These are phyloP conservation scores for Debaryomyces prosopidis DNA, from an alignment of 805 yeast genomes.

Conservation along the genomic window DNA sequence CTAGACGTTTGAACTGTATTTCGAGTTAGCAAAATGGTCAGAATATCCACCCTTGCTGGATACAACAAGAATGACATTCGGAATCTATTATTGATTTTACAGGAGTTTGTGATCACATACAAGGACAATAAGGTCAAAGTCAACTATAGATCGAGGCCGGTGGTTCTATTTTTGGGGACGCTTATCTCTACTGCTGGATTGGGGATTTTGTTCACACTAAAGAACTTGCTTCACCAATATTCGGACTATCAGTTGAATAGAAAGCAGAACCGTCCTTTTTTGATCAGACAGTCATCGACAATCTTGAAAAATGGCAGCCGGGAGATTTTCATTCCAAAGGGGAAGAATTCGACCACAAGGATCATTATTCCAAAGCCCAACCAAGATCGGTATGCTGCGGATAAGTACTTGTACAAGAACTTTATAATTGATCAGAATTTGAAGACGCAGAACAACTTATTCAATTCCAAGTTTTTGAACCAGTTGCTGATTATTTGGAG, in stretches of 20 bases:
- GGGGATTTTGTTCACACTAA: constrained; percentile 32
- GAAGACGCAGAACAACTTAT: constrained; percentile 28
- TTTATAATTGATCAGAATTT: constrained; percentile 36
- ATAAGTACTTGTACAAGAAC: constrained; percentile 52
- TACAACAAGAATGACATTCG: constrained; percentile 34
- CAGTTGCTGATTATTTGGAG: constrained; percentile 78
- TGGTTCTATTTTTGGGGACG: constrained; percentile 41
- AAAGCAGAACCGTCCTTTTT: constrained; percentile 30
- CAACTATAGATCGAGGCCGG: constrained; percentile 44
- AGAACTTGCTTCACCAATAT: constrained; percentile 29
- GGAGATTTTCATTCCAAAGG: constrained; percentile 49
- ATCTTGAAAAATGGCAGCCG: constrained; percentile 47
- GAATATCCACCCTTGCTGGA: constrained; percentile 30
- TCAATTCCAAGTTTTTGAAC: constrained; percentile 65
- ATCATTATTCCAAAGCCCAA: constrained; percentile 50
- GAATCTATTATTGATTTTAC: constrained; percentile 31
- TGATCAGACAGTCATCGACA: constrained; percentile 43
- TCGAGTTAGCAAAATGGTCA: background rate
- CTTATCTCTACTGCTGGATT: constrained; percentile 41
- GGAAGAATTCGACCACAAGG: constrained; percentile 33
- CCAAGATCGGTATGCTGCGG: constrained; percentile 54
- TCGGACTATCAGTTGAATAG: constrained; percentile 28
- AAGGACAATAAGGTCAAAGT: constrained; percentile 36
- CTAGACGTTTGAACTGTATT: background rate
- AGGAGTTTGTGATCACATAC: constrained; percentile 36